A percentile compares a stretch with the other conserved stretches of the same genome.
These are phyloP conservation scores for Tothia fuscella DNA, from an alignment of 2,329 filamentous ascomycete species.

Conservation along the genomic window DNA sequence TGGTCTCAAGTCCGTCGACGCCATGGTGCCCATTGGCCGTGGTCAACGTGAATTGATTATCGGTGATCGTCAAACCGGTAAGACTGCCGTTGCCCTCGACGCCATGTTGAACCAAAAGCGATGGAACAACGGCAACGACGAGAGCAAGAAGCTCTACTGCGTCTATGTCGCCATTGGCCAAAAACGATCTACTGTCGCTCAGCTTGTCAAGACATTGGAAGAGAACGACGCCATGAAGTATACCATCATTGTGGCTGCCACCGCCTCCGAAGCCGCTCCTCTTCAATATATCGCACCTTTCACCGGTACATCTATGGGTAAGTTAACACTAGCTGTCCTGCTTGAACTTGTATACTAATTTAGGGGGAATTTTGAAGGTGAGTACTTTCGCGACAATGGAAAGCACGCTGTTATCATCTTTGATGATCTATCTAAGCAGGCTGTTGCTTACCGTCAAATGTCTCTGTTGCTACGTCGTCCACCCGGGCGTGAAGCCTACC, in stretches of 20 bases:
- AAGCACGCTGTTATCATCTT: constrained; percentile 84
- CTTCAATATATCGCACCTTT: constrained; percentile 92
- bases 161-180: constrained; percentile 98
- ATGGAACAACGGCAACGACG: constrained; percentile 80
- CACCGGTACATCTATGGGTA: constrained; percentile 60
- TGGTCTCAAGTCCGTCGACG: constrained; percentile 97
- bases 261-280: constrained; percentile 81
- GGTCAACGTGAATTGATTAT: constrained; percentile 99
- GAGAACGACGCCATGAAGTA: constrained; percentile 99
- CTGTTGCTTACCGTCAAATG: constrained; percentile 97
- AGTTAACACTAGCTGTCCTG: no score
- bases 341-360: no score
- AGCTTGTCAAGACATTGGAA: constrained; percentile 99
- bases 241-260: constrained; percentile 84
- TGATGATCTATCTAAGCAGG: constrained; percentile 97
- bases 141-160: constrained; percentile 98
- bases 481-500: constrained; percentile 8
- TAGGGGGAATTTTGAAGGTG: no score
- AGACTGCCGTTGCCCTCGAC: constrained; percentile 97
- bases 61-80: constrained; percentile 99
- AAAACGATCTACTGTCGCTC: constrained; percentile 98
- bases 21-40: constrained; percentile 99
- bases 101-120: constrained; percentile 99
- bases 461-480: constrained; percentile 85
- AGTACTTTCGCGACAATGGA: constrained; percentile 72